Evolutionary conservation across 176 grass and related monocot genomes (phyloP).

Genomic region (Aegilops bicornis): DNA sequence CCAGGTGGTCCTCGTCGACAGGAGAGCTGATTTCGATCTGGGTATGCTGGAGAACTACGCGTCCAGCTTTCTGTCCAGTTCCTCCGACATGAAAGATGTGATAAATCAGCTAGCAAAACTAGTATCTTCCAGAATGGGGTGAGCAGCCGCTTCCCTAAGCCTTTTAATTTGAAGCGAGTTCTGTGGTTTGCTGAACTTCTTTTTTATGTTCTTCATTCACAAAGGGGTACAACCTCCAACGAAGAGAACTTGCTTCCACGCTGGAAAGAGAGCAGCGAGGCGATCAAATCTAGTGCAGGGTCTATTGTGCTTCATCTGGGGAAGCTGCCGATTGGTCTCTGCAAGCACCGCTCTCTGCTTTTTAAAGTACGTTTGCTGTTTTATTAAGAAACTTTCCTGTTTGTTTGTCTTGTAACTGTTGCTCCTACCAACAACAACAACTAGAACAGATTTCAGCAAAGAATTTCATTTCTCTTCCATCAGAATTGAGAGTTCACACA

Average conservation of each 20-base stretch:
- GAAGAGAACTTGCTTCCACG: constrained; percentile 65
- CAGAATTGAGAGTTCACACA: neutral
- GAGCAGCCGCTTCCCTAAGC: constrained; percentile 16
- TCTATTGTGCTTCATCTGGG: constrained; percentile 78
- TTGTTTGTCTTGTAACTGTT: constrained; percentile 22
- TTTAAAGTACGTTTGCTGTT: constrained; percentile 62
- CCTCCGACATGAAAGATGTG: constrained; percentile 57
- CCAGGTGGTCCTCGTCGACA: constrained; percentile 71
- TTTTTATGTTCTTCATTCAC: neutral
- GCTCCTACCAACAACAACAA: neutral
- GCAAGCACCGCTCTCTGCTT: constrained; percentile 88
- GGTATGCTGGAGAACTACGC: constrained; percentile 58
- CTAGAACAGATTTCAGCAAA: neutral
- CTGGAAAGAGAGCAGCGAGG: constrained; percentile 75
- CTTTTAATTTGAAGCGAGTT: constrained; percentile 3
- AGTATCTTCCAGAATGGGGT: constrained; percentile 86
- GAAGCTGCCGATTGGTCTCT: constrained; percentile 80
- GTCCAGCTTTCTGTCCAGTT: constrained; percentile 55
- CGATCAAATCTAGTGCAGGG: constrained; percentile 56
- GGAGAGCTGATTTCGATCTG: constrained; percentile 65
- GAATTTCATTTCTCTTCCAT: neutral
- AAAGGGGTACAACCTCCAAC: constrained; percentile 60
- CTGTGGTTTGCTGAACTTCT: neutral
- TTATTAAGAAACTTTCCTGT: neutral
- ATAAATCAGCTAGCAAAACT: constrained; percentile 87